Conservation (phyloP, 305 asterid species). For the Solanum hybrid region DNA sequence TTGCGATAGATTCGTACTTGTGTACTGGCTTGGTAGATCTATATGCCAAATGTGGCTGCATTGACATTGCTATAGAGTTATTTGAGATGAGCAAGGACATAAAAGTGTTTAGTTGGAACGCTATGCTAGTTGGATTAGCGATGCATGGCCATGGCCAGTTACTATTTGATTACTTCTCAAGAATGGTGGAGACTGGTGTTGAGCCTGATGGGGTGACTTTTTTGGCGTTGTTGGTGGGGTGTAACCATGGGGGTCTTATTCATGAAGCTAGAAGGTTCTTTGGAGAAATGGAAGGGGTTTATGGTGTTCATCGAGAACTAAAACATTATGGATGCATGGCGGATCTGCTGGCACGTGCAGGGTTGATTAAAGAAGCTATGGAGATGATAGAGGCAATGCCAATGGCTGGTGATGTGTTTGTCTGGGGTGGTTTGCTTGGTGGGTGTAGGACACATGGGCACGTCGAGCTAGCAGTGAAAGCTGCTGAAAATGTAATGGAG, state of each 20-base stretch:
- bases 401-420: conserved; percentile 55
- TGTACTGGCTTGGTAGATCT: conserved; percentile 72
- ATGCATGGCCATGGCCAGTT: conserved; percentile 50
- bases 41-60: conserved; percentile 71
- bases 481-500: conserved; percentile 49
- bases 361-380: conserved; percentile 51
- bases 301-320: conserved; percentile 44
- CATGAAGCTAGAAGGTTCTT: conserved; percentile 45
- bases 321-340: conserved; percentile 87
- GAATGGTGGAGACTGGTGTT: conserved; percentile 39
- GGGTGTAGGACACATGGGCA: conserved; percentile 72
- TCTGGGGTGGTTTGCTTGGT: conserved; percentile 84
- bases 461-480: conserved; percentile 53
- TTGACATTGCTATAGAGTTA: conserved; percentile 45
- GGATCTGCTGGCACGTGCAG: conserved; percentile 71
- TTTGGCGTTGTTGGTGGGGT: conserved; percentile 57
- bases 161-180: conserved; percentile 38
- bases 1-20: conserved; percentile 34
- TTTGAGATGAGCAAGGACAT: conserved; percentile 27
- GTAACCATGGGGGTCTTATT: conserved; percentile 67
- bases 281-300: conserved; percentile 46
- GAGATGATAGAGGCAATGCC: conserved; percentile 68
- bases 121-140: conserved; percentile 67
- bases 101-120: conserved; percentile 66
- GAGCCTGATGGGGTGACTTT: conserved; percentile 73